Percentiles rank a stretch among this genome's conserved stretches.
Conservation (phyloP, 2,329 filamentous ascomycete species). For the Aureobasidium leucospermi region DNA sequence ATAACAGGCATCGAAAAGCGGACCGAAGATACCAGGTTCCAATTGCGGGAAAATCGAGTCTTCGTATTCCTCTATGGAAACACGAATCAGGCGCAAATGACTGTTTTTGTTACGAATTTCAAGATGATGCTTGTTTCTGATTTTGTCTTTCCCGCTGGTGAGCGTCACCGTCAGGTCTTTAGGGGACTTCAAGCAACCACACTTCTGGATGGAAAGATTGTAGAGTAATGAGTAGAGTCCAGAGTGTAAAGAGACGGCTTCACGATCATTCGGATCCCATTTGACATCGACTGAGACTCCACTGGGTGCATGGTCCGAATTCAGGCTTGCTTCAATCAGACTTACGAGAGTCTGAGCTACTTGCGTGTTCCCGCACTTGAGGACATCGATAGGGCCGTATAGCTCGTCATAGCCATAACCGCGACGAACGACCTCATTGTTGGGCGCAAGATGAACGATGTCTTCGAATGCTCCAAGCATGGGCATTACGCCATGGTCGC, state of each 20-base stretch:
- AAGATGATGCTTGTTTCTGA: not conserved
- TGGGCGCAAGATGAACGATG: not conserved
- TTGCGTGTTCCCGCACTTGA: not conserved
- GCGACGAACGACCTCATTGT: not conserved
- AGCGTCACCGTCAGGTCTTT: not conserved
- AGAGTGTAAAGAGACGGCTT: not conserved
- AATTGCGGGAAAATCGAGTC: not conserved
- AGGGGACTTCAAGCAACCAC: not conserved
- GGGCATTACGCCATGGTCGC: not conserved
- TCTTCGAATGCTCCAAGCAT: not conserved
- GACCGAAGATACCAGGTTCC: not conserved
- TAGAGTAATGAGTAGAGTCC: not conserved
- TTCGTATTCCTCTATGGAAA: not conserved
- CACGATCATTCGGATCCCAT: not conserved
- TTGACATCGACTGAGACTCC: not conserved
- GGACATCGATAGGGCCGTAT: not conserved
- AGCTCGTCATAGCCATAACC: not conserved
- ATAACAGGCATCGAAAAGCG: not conserved
- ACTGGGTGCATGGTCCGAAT: not conserved
- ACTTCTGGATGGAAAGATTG: not conserved
- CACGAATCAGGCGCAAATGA: not conserved
- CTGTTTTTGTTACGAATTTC: not conserved
- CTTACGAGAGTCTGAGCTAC: not conserved
- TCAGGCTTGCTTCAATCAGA: not conserved
- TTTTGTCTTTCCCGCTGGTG: not conserved